phyloP scores from a whole-genome alignment of 169 alveolate species.

The Cystoisospora suis region DNA sequence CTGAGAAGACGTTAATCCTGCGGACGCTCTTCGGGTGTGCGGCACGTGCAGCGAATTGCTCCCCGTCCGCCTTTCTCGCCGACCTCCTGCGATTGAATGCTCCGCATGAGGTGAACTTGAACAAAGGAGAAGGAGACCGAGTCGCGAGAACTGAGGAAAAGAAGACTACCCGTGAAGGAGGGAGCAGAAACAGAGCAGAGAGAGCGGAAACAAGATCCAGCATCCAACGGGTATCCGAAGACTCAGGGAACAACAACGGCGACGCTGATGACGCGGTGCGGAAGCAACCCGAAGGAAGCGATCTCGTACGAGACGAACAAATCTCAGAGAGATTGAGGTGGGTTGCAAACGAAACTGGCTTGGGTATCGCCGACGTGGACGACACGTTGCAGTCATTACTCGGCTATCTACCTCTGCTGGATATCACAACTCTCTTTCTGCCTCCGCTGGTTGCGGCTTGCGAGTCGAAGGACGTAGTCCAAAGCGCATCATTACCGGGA shows the following conservation, averaged over 20 bases:
- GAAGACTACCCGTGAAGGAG: not conserved
- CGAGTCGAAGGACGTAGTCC: too few relatives aligned
- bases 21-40: constrained; percentile 15
- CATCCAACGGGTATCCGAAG: not conserved
- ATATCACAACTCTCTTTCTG: not conserved
- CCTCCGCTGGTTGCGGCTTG: not conserved
- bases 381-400: not conserved
- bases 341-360: not conserved
- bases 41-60: not conserved
- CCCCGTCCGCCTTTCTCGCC: not conserved
- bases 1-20: not conserved
- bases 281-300: not conserved
- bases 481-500: too few relatives aligned
- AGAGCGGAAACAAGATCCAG: not conserved
- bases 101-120: not conserved
- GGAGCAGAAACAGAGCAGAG: not conserved
- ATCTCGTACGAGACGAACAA: not conserved
- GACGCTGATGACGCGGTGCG: not conserved
- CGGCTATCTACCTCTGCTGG: not conserved
- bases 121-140: not conserved
- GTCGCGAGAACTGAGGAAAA: not conserved
- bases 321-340: not conserved
- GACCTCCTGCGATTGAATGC: not conserved
- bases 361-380: not conserved
- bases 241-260: not conserved